Evolutionary conservation across 1,284 basidiomycete species (phyloP).

Genomic region (Amylostereum areolatum): DNA sequence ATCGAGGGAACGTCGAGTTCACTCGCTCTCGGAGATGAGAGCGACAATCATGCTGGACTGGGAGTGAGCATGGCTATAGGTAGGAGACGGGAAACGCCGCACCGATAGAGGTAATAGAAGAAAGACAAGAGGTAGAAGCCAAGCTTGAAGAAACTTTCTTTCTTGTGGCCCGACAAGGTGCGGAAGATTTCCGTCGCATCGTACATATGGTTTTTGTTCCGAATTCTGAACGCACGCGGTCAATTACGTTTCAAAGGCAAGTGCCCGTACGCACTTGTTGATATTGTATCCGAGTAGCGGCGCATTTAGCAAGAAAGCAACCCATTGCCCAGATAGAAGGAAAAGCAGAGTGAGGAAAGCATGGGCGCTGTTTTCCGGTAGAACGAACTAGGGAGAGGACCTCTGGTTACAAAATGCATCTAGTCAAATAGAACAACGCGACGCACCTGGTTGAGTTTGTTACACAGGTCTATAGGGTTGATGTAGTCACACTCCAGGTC

Average conservation of each 20-base stretch:
- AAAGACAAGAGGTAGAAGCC: constrained; percentile 93
- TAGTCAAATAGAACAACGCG: neutral
- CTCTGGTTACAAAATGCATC: no score
- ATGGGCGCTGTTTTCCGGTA: constrained; percentile 95
- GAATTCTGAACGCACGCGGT: constrained; percentile 55
- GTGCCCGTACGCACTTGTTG: constrained; percentile 72
- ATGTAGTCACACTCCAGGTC: constrained; percentile 99
- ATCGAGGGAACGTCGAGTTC: constrained; percentile 1
- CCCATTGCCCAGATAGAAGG: constrained; percentile 94
- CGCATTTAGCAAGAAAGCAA: constrained; percentile 87
- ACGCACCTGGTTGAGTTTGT: constrained; percentile 95
- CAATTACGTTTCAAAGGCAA: neutral
- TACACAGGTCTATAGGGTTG: constrained; percentile 99
- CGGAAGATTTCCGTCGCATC: constrained; percentile 99
- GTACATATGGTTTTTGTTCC: constrained; percentile 95
- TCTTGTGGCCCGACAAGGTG: constrained; percentile 91
- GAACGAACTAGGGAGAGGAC: constrained; percentile 69
- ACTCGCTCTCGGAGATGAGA: constrained; percentile 77
- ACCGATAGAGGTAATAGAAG: constrained; percentile 97
- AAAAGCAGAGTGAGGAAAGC: constrained; percentile 86
- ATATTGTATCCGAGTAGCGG: constrained; percentile 90
- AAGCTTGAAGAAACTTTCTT: constrained; percentile 94
- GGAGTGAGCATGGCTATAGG: constrained; percentile 1
- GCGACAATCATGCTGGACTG: constrained; percentile 76
- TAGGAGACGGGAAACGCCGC: constrained; percentile 24